Base-by-base conservation (phyloP, 352 stramenopile species). In the Thalassiosira livingstoniorum region DNA sequence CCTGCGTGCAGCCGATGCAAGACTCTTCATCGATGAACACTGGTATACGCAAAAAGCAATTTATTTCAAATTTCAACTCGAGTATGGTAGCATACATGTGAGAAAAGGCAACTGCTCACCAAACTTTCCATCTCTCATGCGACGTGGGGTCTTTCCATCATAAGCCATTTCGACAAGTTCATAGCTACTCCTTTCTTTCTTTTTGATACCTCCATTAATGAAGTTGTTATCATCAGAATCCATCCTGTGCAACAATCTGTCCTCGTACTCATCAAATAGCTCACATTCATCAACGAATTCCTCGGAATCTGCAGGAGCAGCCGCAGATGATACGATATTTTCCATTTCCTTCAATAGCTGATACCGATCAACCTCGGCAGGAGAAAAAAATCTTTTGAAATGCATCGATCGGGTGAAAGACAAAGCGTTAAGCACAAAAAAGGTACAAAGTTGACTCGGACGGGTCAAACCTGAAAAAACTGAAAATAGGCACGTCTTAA, bases 1-100 rank as follows among this genome's bases (percentile, higher is more conserved):
- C 77, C 51, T 87, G 78, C 43, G 70, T 86, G 66, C 89, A 94
- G 29, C 90, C 90, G 76, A 94, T 94, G 62, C 90, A 94, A 47
- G 84, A 90, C 39, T 94, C 88, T 76, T 94, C 90, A 69, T 94
- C 90, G 68, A 94, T 94, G 73, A 93, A 93, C 4, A 92, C 81
- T 70, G 13, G 18, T 4, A 67, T 27, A 43, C 43, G 2, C 1
- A 4, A 18, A 2, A 64, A 13, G 4, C 21, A 23, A 54, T 7
- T 15, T 42, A 27, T 37, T 58, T 45, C 43, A 5, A 45, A 54
- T 18, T 10, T 51, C 42, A 51, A 10, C 10, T 18, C 42, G 42
- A 18, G 18, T 51, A 51, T 18, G 18, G 18, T 51, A 18, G 42
- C 11, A 4, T 29, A 29, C 47, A 55, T 61, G 3, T 45, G 1